Conservation (phyloP, 306 rosid species). For the Prunus fruticosa region DNA sequence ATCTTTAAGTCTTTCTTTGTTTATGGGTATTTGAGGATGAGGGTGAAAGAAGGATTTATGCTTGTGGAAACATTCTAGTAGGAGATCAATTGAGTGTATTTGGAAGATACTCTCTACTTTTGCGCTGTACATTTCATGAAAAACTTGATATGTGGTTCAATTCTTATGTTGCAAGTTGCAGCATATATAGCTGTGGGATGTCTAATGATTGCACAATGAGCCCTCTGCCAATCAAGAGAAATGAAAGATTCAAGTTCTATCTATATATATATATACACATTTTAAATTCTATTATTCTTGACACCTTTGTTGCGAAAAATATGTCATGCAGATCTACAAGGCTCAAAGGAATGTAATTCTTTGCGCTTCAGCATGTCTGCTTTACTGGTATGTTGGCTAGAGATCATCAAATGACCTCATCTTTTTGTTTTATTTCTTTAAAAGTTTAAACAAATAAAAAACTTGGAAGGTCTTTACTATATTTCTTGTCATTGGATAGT, state of each 20-base stretch:
- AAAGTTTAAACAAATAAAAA: neutral
- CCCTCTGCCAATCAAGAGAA: neutral
- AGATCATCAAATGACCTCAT: conserved; percentile 13
- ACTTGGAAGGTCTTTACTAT: neutral
- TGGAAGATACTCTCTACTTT: neutral
- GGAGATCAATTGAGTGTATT: neutral
- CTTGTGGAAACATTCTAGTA: neutral
- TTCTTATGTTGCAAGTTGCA: neutral
- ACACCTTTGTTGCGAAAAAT: conserved; percentile 12
- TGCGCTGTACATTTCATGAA: neutral
- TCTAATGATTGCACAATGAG: neutral
- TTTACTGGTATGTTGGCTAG: conserved; percentile 64
- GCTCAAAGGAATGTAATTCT: conserved; percentile 91
- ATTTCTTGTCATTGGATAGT: neutral
- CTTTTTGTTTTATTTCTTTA: neutral
- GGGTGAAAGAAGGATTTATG: neutral
- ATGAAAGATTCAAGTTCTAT: neutral
- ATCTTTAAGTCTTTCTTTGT: neutral
- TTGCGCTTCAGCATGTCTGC: conserved; percentile 68
- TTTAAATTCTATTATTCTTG: neutral
- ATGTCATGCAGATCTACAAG: conserved; percentile 68
- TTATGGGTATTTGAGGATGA: neutral
- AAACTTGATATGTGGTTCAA: neutral
- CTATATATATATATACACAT: neutral
- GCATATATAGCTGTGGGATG: neutral